These are phyloP conservation scores for Acanthamoeba triangularis DNA, from an alignment of 208 protist genomes.

Conservation along the genomic window DNA sequence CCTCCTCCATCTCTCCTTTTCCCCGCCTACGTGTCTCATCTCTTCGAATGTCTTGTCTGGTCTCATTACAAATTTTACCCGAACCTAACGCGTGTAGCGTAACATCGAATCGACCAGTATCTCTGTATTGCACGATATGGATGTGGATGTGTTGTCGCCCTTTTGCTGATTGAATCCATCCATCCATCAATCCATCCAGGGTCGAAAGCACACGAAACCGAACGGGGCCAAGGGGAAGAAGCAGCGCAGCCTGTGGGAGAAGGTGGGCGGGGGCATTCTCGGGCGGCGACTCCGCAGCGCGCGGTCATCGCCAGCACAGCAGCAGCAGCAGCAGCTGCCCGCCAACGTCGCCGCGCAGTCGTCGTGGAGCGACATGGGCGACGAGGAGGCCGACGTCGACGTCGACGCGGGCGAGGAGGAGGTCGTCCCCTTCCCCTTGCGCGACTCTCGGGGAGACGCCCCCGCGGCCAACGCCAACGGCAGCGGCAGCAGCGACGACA, in stretches of 20 bases:
- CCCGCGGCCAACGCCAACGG: neutral
- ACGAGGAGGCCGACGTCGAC: neutral
- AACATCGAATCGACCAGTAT: neutral
- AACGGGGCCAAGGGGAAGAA: neutral
- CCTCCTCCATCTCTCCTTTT: neutral
- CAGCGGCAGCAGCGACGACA: neutral
- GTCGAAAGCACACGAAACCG: neutral
- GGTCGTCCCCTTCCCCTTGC: neutral
- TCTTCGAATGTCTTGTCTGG: neutral
- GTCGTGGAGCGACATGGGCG: neutral
- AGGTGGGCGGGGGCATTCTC: neutral
- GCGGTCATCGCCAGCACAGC: neutral
- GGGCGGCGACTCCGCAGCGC: neutral
- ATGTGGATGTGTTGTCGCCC: neutral
- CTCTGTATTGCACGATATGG: neutral
- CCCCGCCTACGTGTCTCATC: neutral
- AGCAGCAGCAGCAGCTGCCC: neutral
- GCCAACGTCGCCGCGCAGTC: neutral
- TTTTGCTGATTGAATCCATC: neutral
- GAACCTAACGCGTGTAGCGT: neutral
- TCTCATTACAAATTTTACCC: too few species aligned
- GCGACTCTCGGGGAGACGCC: neutral
- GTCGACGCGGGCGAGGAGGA: neutral
- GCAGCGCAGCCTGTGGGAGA: slow-evolving; percentile 23
- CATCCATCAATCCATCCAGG: neutral